These are phyloP conservation scores for Paraconiothyrium sp. DNA, from an alignment of 2,329 filamentous ascomycete genomes.

Conservation along the genomic window DNA sequence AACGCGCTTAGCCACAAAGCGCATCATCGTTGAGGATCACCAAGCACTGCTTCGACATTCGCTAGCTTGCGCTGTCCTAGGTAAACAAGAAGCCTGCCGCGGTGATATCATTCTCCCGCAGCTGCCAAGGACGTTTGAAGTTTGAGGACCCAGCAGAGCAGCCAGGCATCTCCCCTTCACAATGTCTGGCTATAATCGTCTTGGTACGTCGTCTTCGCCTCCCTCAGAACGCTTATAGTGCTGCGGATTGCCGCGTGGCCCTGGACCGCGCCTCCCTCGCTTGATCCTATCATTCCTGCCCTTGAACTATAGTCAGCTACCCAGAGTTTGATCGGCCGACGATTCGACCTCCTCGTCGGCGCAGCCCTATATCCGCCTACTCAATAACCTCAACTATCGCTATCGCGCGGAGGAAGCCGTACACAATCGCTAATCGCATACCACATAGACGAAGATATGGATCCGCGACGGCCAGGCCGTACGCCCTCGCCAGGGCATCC, in stretches of 20 bases:
- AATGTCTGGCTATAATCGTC: slow-evolving; percentile 50
- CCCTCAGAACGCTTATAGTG: slow-evolving; percentile 10
- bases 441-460: slow-evolving; percentile 54
- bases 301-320: background rate
- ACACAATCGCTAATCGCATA: slow-evolving; percentile 26
- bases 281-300: slow-evolving; percentile 23
- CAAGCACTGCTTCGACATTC: slow-evolving; percentile 28
- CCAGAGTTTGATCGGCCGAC: slow-evolving; percentile 9
- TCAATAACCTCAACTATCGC: slow-evolving; percentile 9
- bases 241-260: slow-evolving; percentile 23
- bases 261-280: slow-evolving; percentile 15
- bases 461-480: slow-evolving; percentile 61
- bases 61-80: slow-evolving; percentile 22
- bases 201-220: slow-evolving; percentile 41
- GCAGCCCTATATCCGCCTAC: slow-evolving; percentile 10
- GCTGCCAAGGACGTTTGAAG: slow-evolving; percentile 21
- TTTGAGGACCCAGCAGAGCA: slow-evolving; percentile 34
- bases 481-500: slow-evolving; percentile 82
- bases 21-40: slow-evolving; percentile 29
- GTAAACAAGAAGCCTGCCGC: slow-evolving; percentile 13
- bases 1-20: slow-evolving; percentile 28
- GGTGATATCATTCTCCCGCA: slow-evolving; percentile 29
- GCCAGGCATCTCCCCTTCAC: slow-evolving; percentile 16
- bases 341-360: slow-evolving; percentile 8
- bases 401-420: background rate